Conservation (phyloP, 306 rosid species). For the Malus sylvestris region DNA sequence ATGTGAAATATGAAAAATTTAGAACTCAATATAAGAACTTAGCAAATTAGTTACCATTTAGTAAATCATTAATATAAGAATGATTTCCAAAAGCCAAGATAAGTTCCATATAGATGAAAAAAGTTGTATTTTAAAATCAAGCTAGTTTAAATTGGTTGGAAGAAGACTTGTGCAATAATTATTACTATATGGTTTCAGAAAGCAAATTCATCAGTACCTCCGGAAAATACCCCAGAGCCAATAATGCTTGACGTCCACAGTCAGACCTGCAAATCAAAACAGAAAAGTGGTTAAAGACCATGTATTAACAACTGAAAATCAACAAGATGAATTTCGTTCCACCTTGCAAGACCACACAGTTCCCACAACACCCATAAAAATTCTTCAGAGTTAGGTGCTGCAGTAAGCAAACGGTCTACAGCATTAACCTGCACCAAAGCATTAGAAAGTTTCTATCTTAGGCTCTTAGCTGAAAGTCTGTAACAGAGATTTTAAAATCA, state of each 20-base stretch:
- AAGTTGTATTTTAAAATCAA: background rate
- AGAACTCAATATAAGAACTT: background rate
- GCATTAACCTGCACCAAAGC: conserved; percentile 61
- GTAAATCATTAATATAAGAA: background rate
- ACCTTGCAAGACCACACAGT: conserved; percentile 83
- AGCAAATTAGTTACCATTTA: background rate
- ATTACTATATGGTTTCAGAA: background rate
- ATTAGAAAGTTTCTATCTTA: conserved; percentile 10
- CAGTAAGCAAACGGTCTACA: conserved; percentile 73
- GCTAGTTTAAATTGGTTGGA: background rate
- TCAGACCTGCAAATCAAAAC: conserved; percentile 62
- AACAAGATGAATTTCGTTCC: conserved; percentile 9
- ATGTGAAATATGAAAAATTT: background rate
- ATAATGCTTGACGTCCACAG: conserved; percentile 91
- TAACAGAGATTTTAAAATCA: background rate
- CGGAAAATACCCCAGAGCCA: conserved; percentile 72
- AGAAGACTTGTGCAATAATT: background rate
- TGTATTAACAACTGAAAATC: background rate
- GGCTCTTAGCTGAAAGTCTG: conserved; percentile 9
- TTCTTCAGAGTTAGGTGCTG: conserved; percentile 70
- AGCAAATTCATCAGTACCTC: conserved; percentile 52
- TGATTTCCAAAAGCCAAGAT: background rate
- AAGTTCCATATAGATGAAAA: background rate
- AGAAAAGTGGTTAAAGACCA: conserved; percentile 14
- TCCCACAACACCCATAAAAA: conserved; percentile 97